phyloP scores from a whole-genome alignment of 2,329 filamentous ascomycete genomes.

The Xylaria sp. region DNA sequence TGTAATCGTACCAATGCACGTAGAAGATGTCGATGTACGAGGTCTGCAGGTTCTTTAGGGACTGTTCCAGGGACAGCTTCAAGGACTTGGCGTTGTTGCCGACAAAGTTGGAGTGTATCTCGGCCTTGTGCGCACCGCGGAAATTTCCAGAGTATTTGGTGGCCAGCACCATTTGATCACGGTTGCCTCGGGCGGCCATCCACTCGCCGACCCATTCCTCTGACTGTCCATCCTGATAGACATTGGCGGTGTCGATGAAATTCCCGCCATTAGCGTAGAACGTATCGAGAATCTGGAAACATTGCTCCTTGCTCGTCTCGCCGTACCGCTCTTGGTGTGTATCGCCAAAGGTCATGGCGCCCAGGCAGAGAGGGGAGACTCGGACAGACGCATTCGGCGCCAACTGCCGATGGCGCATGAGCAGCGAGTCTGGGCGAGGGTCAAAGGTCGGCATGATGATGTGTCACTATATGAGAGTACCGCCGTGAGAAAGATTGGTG shows the following conservation, averaged over 20 bases:
- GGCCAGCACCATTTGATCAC: constrained; percentile 64
- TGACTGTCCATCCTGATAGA: constrained; percentile 67
- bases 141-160: neutral
- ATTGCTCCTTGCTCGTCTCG: too few species aligned
- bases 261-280: constrained; percentile 54
- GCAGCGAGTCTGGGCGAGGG: too few species aligned
- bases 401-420: too few species aligned
- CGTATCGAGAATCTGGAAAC: neutral
- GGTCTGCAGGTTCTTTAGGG: constrained; percentile 65
- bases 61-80: constrained; percentile 57
- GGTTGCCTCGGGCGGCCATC: constrained; percentile 66
- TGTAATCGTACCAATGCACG: neutral
- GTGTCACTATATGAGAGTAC: too few species aligned
- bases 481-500: too few species aligned
- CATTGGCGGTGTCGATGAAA: constrained; percentile 75
- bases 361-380: too few species aligned
- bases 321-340: too few species aligned
- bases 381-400: too few species aligned
- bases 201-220: constrained; percentile 73
- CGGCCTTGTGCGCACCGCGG: neutral
- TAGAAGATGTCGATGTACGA: constrained; percentile 69
- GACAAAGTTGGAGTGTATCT: constrained; percentile 52
- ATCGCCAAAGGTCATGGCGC: too few species aligned
- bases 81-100: constrained; percentile 69
- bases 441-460: too few species aligned